Conservation (phyloP, 2,329 filamentous ascomycete species). For the Claviceps cyperi region DNA sequence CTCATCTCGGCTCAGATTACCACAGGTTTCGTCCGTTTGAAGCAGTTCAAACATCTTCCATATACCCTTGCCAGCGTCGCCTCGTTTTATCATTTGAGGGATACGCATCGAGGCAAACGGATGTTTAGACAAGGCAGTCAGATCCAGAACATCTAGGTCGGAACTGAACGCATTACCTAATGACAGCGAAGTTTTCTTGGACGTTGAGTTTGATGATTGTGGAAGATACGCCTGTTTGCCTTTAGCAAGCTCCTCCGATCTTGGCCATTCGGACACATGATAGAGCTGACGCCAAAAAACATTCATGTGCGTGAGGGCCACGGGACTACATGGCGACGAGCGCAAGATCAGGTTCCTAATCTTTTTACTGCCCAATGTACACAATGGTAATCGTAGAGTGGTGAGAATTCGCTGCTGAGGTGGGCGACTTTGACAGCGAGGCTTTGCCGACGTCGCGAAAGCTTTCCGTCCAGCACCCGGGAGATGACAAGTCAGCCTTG, state of each 20-base stretch:
- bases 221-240: conserved; percentile 7
- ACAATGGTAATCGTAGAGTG: conserved; percentile 9
- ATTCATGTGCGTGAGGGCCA: neutral
- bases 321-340: neutral
- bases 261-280: conserved; percentile 3
- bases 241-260: conserved; percentile 10
- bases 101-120: conserved; percentile 10
- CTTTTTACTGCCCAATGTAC: neutral
- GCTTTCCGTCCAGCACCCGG: neutral
- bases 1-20: conserved; percentile 10
- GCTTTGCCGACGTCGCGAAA: neutral
- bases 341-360: neutral
- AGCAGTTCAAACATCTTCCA: conserved; percentile 16
- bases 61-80: conserved; percentile 11
- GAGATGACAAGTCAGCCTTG: conserved; percentile 9
- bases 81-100: conserved; percentile 9
- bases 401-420: conserved; percentile 4
- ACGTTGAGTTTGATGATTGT: neutral
- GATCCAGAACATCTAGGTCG: neutral
- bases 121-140: conserved; percentile 5
- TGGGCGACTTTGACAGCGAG: neutral
- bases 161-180: neutral
- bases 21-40: conserved; percentile 6
- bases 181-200: neutral
- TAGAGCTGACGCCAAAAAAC: neutral